These are phyloP conservation scores for Globisporangium paroecandrum DNA, from an alignment of 352 stramenopile genomes.

Conservation along the genomic window DNA sequence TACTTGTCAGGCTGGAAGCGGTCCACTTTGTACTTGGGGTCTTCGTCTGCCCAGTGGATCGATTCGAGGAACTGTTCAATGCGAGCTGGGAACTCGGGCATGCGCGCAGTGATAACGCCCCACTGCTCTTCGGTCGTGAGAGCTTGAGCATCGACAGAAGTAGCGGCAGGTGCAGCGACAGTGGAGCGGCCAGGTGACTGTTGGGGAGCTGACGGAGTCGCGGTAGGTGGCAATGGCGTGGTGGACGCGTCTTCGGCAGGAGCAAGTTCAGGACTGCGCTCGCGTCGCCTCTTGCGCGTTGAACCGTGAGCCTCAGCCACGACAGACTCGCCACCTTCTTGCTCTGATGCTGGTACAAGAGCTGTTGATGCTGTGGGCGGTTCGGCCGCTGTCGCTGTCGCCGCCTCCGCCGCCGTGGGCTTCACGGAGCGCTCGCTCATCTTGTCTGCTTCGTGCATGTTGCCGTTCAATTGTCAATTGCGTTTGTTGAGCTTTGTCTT, in stretches of 20 bases:
- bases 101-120: neutral
- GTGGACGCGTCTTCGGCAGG: neutral
- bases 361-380: neutral
- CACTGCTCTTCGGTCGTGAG: neutral
- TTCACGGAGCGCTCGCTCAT: neutral
- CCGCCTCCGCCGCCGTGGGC: neutral
- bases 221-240: neutral
- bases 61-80: neutral
- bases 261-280: neutral
- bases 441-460: neutral
- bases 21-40: slow-evolving; percentile 17
- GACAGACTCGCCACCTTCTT: neutral
- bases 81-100: slow-evolving; percentile 4
- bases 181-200: neutral
- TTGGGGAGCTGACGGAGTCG: neutral
- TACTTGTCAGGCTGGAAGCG: slow-evolving; percentile 15
- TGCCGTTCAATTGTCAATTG: neutral
- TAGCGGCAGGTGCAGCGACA: neutral
- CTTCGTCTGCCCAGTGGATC: neutral
- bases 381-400: neutral
- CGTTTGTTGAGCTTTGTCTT: neutral
- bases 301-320: neutral
- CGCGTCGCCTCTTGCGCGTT: neutral
- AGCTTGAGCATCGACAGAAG: neutral
- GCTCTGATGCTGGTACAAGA: neutral